Evolutionary conservation across 768 basidiomycete species (phyloP), one percentile per base, ranked within the genome.

Genomic region (Mrakia hoshinonis): DNA sequence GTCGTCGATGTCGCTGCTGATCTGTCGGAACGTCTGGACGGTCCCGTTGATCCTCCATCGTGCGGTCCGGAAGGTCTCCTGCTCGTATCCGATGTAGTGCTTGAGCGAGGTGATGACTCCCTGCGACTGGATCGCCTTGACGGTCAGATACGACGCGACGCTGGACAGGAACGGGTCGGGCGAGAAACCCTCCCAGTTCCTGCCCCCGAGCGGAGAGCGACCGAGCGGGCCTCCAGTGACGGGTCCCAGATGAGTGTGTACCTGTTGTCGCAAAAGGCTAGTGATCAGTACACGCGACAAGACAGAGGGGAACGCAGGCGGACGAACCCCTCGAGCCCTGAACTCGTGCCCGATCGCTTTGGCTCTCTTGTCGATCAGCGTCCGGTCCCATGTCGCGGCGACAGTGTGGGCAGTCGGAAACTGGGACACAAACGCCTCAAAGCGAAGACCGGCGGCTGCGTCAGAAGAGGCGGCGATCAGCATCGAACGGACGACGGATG

Each of bases 341-440:
- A 90, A 88, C 78, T 98, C 94, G 66, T 82, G 76, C n/a, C 92
- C 93, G 85, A 96, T 89, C 52, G 85, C 87, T 3, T 85, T 76
- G 3, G 90, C 92, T 31, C 92, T 86, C 26, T 82, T 80, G 63
- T 91, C 88, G 67, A 87, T 39, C 46, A 70, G 69, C 9, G 43
- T 61, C 4, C 61, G 62, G 52, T 71, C 70, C 49, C 63, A 71
- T 4, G 63, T 64, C 4, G 63, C 70, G 1, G 63, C 70, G 22
- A 48, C 64, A 36, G 70, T 71, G 38, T 54, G 24, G 3, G 39
- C 70, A 2, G 70, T 63, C 5, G 63, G 62, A 26, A 67, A 71
- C 20, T 71, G 70, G 20, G 63, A 65, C 13, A 71, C 70, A 46
- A 71, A 71, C 20, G 24, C 36, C 52, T 68, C 67, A 38, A 68